Conservation (phyloP, 441 rosid genomes). For the Erysimum cheiri region DNA sequence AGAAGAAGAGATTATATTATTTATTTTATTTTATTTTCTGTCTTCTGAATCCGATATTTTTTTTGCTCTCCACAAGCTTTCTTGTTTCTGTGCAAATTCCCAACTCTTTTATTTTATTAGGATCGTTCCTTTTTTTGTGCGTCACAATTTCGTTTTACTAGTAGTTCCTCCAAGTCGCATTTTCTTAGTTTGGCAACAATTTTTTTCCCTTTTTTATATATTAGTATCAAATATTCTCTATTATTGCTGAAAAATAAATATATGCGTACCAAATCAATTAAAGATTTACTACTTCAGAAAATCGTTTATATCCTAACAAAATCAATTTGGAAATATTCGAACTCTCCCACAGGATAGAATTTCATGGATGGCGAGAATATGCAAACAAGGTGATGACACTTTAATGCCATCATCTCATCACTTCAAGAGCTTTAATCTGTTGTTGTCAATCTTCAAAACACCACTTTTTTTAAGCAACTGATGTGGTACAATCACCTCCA, state of each 20-base stretch:
- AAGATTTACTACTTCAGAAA: too few species aligned
- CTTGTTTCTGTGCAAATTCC: slow-evolving; percentile 27
- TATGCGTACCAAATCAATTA: not conserved
- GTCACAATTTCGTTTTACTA: slow-evolving; percentile 7
- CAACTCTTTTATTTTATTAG: slow-evolving; percentile 4
- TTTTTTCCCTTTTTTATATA: not conserved
- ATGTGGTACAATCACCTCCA: too few species aligned
- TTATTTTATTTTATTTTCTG: not conserved
- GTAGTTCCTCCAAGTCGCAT: not conserved
- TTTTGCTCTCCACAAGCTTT: slow-evolving; percentile 20
- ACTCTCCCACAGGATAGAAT: too few species aligned
- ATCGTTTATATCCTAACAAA: too few species aligned
- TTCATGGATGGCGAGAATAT: too few species aligned
- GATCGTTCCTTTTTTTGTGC: not conserved
- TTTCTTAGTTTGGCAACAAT: not conserved
- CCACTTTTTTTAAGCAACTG: too few species aligned
- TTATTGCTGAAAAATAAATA: not conserved
- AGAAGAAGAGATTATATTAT: slow-evolving; percentile 27
- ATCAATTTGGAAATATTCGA: too few species aligned
- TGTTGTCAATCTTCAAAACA: too few species aligned
- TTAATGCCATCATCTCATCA: too few species aligned
- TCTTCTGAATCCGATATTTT: slow-evolving; percentile 37
- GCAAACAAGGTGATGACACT: too few species aligned
- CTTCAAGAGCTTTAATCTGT: too few species aligned
- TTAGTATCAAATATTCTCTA: too few species aligned